Evolutionary conservation across 257 asterid genomes (phyloP).

Genomic region (Przewalskia tangutica): DNA sequence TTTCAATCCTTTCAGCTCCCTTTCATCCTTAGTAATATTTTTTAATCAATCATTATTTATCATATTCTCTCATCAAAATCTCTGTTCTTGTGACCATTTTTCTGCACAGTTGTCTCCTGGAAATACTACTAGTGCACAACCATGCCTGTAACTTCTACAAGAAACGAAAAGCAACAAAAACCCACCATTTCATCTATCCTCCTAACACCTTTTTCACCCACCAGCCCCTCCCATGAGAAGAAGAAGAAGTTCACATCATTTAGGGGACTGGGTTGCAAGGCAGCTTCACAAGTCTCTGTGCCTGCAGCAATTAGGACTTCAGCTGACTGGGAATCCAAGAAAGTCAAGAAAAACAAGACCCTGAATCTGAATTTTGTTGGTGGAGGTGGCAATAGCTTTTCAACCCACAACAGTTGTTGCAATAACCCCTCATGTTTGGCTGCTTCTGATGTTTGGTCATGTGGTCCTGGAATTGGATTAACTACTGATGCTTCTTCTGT

Average conservation of each 20-base stretch:
- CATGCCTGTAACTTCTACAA: background rate
- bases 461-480: too few relatives aligned
- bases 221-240: background rate
- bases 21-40: background rate
- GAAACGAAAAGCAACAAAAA: background rate
- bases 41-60: background rate
- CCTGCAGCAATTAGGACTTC: background rate
- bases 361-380: background rate
- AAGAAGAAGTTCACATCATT: background rate
- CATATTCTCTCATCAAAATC: background rate
- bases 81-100: background rate
- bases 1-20: background rate
- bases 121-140: too few relatives aligned
- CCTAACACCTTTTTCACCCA: background rate
- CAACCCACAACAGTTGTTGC: background rate
- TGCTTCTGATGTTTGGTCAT: constrained; percentile 77
- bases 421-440: constrained; percentile 1
- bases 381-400: too few relatives aligned
- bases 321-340: background rate
- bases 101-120: too few relatives aligned
- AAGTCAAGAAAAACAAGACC: background rate
- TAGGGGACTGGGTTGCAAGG: background rate
- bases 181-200: background rate
- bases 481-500: constrained; percentile 67
- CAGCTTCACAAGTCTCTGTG: background rate